Base-by-base conservation (phyloP, 345 rosid species). In the Salix brachista region DNA sequence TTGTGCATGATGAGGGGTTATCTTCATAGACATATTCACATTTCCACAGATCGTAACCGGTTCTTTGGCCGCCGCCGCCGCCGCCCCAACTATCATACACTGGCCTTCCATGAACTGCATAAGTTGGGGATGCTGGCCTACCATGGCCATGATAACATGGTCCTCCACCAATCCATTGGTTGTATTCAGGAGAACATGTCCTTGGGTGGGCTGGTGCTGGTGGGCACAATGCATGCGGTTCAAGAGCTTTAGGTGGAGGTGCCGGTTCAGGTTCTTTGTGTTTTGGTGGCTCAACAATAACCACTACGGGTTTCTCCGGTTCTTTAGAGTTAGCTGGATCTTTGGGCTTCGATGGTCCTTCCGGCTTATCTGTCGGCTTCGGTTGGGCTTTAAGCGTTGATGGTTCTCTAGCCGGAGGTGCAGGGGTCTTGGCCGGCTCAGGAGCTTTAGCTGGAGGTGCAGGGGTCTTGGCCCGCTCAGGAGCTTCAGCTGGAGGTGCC, bases 11-110 rank as follows among this genome's bases (percentile, higher is more conserved):
- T 4, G 75, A 79, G 5, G 89, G 84, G 80, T 86, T 85, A 8
- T 89, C 97, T 70, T 90, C 91, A 32, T 73, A 71, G 48, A 72
- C 56, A 34, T 71, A 88, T 64, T 89, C 90, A 36, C 87, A 84
- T 23, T 84, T 69, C 18, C 75, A 73, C 66, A 8, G 69, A 56
- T 67, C 76, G 74, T 75, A 67, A 6, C 65, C 72, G n/a, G 73
- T 46, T 65, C 76, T 71, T 13, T n/a, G 65, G 74, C 79, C 75
- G 74, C 77, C 70, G 8, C 75, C 26, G 32, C 61, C 80, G 2
- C 82, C 72, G 10, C 78, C 73, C 77, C 77, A 76, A 16, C 72
- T 34, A 17, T 84, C 77, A 28, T 81, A 74, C 32, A 75, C 81
- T 42, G 87, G 85, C 80, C 80, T 48, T 34, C 81, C 85, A 23